Conservation (phyloP, 208 protist genomes). For the Trypanosoma platydactyli region DNA sequence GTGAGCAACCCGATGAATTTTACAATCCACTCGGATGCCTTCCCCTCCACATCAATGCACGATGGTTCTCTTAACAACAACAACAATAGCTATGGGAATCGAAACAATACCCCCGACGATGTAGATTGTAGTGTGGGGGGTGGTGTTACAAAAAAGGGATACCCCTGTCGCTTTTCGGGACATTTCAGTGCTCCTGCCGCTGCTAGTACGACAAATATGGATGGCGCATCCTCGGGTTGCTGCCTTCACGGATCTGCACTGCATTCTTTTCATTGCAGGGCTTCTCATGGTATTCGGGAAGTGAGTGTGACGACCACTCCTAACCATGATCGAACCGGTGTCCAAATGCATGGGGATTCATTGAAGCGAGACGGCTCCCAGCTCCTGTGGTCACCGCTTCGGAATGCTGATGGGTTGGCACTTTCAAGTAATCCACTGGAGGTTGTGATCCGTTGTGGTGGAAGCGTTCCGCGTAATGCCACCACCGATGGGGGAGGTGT, state of each 20-base stretch:
- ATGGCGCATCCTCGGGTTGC: background rate
- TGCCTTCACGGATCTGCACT: background rate
- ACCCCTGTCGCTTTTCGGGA: background rate
- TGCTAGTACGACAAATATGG: background rate
- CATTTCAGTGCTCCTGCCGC: background rate
- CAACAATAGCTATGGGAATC: background rate
- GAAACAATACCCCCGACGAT: too few species aligned
- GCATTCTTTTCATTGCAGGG: background rate
- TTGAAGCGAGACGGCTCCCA: background rate
- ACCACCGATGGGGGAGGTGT: too few species aligned
- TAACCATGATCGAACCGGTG: too few species aligned
- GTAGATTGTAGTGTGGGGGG: too few species aligned
- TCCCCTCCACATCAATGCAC: background rate
- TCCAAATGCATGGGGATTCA: background rate
- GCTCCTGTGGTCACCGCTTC: background rate
- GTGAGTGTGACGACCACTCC: background rate
- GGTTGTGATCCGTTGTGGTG: background rate
- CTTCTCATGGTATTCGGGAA: background rate
- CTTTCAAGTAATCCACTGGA: background rate
- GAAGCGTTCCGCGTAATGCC: background rate
- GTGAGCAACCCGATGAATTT: conserved; percentile 3
- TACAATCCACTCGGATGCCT: conserved; percentile 8
- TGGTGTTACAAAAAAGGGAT: background rate
- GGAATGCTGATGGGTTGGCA: background rate
- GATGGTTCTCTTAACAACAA: background rate